These are phyloP conservation scores for Thielaviopsis musarum DNA, from an alignment of 2,329 filamentous ascomycete genomes.

Conservation along the genomic window DNA sequence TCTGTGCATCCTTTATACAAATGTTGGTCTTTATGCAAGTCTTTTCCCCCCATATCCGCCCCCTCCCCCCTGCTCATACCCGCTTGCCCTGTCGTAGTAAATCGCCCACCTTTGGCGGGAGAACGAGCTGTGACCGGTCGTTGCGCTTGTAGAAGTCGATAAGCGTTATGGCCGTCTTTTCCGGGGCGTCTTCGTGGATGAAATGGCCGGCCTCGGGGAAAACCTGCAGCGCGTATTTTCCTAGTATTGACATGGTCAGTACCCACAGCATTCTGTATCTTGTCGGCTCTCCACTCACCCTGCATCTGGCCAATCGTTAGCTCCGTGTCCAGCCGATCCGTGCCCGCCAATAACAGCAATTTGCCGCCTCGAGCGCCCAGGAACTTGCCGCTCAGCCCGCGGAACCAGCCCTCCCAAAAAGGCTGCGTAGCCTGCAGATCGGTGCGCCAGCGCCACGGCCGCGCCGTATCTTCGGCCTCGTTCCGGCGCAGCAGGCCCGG, in stretches of 20 bases:
- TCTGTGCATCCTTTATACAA: background rate
- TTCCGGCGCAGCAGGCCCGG: slow-evolving; percentile 53
- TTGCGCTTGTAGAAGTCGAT: slow-evolving; percentile 88
- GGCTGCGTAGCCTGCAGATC: slow-evolving; percentile 68
- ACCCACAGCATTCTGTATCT: background rate
- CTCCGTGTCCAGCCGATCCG: slow-evolving; percentile 78
- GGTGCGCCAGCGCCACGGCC: slow-evolving; percentile 70
- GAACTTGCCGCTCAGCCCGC: slow-evolving; percentile 76
- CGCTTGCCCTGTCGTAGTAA: slow-evolving; percentile 45
- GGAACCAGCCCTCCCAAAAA: slow-evolving; percentile 92
- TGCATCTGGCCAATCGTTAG: slow-evolving; percentile 96
- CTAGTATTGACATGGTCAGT: slow-evolving; percentile 20
- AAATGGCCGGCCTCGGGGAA: slow-evolving; percentile 94
- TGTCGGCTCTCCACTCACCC: slow-evolving; percentile 31
- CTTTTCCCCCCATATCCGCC: background rate
- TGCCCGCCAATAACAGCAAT: slow-evolving; percentile 69
- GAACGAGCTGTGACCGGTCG: slow-evolving; percentile 64
- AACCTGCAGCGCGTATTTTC: slow-evolving; percentile 90
- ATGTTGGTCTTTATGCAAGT: background rate
- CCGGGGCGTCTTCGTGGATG: slow-evolving; percentile 84
- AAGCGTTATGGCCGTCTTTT: slow-evolving; percentile 70
- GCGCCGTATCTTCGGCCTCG: slow-evolving; percentile 17
- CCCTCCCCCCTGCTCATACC: slow-evolving; percentile 22
- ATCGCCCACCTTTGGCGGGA: slow-evolving; percentile 84
- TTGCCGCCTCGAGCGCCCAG: slow-evolving; percentile 68